Evolutionary conservation across 2,329 filamentous ascomycete species (phyloP).

Genomic region (Ophiosphaerella narmari): DNA sequence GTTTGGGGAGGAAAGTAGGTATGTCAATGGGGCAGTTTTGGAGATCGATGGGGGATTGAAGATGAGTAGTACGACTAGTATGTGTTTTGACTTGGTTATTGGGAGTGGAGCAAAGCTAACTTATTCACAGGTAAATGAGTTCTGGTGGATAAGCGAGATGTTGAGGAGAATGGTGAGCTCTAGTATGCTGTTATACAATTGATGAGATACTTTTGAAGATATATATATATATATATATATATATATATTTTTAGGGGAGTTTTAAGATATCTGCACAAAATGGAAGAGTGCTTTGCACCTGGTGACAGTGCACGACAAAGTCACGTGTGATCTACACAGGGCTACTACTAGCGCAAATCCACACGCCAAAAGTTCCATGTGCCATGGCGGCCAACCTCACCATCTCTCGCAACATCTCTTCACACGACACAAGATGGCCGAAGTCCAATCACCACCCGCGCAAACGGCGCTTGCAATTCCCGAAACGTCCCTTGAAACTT

Average conservation of each 20-base stretch:
- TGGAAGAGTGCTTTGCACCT: neutral
- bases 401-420: constrained; percentile 2
- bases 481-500: constrained; percentile 20
- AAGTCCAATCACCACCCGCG: constrained; percentile 33
- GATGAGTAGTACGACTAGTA: constrained; percentile 34
- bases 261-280: too few relatives aligned
- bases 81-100: neutral
- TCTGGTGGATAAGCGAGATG: too few relatives aligned
- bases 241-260: too few relatives aligned
- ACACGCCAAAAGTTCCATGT: constrained; percentile 22
- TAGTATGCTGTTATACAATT: too few relatives aligned
- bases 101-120: neutral
- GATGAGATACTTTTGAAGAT: too few relatives aligned
- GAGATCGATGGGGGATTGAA: constrained; percentile 54
- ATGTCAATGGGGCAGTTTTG: constrained; percentile 55
- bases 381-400: constrained; percentile 4
- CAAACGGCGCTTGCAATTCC: constrained; percentile 18
- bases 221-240: too few relatives aligned
- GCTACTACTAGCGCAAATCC: constrained; percentile 9
- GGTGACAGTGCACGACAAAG: constrained; percentile 52
- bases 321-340: constrained; percentile 19
- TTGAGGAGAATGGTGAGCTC: too few relatives aligned
- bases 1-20: constrained; percentile 51
- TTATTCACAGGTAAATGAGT: too few relatives aligned
- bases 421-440: constrained; percentile 34